Base-by-base conservation (phyloP, 2,329 filamentous ascomycete species). In the Botryosphaeria dothidea region DNA sequence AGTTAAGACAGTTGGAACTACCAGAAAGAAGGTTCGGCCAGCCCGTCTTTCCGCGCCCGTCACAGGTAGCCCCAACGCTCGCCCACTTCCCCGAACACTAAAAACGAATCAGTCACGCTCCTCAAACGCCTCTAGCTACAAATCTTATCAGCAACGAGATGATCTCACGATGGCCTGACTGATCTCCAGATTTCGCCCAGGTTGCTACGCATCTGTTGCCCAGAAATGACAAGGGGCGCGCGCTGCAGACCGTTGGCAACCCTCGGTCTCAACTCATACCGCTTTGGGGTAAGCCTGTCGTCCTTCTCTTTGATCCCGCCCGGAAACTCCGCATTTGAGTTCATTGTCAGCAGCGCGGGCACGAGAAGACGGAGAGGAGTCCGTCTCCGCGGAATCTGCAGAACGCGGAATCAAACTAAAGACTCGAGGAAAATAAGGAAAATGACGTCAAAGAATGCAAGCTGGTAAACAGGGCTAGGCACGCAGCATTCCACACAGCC, bases 381-480 rank as follows among this genome's bases (percentile, higher is more conserved):
- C n/a, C n/a, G n/a, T n/a, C n/a, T n/a, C n/a, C n/a, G n/a, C n/a
- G n/a, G n/a, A 41, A 41, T 41, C 17, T 41, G 38, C 38, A 41
- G n/a, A n/a, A 41, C 4, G 17, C 38, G 15, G 17, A 41, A 41
- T 15, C 4, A 17, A 17, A 41, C 8, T 21, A 17, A 34, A 21
- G 8, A 21, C 15, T 23, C 49, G 49, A 3, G 27, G 49, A 34
- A 8, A 27, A 23, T 3, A 23, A n/a, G 23, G 43, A 13, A 46
- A 46, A 52, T 52, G 49, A 52, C 49, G 49, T 52, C 29, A 52
- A 52, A 17, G 49, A 34, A 52, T 36, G 49, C 27, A 31, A 34
- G 29, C 15, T 21, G 9, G 49, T 34, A 52, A 52, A 52, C 49
- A 52, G 34, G 29, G 46, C 13, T 49, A 15, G 38, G 38, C 3